phyloP scores from a whole-genome alignment of 169 alveolate species.

The Cryptosporidium baileyi region DNA sequence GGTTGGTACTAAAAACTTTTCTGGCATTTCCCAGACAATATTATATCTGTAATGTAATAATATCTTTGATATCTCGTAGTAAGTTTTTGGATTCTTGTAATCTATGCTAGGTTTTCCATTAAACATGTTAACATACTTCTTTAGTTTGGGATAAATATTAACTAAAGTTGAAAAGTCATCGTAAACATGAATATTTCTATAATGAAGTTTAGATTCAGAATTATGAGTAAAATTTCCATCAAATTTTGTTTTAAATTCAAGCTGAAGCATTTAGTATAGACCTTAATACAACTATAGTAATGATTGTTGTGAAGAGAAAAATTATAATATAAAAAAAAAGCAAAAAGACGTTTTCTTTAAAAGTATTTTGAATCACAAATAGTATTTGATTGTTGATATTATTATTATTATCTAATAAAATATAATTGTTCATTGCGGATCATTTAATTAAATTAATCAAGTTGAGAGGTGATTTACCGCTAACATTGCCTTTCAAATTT shows the following conservation, averaged over 20 bases:
- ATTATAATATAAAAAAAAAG: slow-evolving; percentile 28
- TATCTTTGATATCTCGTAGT: not conserved
- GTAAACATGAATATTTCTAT: slow-evolving; percentile 14
- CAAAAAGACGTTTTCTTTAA: slow-evolving; percentile 42
- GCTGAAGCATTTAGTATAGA: no score
- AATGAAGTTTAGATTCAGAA: not conserved
- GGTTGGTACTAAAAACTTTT: slow-evolving; percentile 71
- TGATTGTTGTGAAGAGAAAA: slow-evolving; percentile 16
- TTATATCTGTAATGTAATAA: slow-evolving; percentile 43
- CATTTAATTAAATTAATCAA: not conserved
- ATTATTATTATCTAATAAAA: not conserved
- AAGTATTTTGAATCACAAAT: not conserved
- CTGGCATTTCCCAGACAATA: slow-evolving; percentile 33
- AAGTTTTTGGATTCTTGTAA: slow-evolving; percentile 6
- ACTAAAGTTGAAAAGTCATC: slow-evolving; percentile 23
- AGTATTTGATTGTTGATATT: slow-evolving; percentile 15
- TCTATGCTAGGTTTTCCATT: slow-evolving; percentile 2
- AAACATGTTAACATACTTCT: slow-evolving; percentile 1
- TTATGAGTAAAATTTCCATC: not conserved
- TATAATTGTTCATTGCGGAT: not conserved
- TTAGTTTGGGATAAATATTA: slow-evolving; percentile 10
- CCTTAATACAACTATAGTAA: slow-evolving; percentile 14
- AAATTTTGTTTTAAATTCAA: no score
- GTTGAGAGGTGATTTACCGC: no score
- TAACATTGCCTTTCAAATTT: no score